phyloP scores from a whole-genome alignment of 192 early-diverging fungal genomes.

The Pecoramyces ruminantium region DNA sequence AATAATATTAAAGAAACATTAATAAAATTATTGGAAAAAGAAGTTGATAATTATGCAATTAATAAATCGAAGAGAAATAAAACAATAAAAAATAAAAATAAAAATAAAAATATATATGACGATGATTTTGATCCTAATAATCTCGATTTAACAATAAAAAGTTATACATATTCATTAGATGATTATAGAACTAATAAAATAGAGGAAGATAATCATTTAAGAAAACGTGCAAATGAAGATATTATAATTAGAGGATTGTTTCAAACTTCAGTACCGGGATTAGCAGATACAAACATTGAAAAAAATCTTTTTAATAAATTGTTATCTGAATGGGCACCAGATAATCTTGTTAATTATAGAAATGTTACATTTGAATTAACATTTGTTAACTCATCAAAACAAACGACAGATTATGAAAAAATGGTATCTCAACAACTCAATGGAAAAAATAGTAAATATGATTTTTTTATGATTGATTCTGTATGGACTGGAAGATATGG shows the following conservation, averaged over 20 bases:
- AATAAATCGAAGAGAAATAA: too few species aligned
- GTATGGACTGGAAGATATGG: background rate
- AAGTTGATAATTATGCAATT: background rate
- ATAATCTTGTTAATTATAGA: background rate
- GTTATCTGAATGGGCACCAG: background rate
- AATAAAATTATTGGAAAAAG: background rate
- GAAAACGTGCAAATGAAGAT: background rate
- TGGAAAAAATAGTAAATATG: background rate
- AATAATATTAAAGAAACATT: background rate
- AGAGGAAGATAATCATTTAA: background rate
- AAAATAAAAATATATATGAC: background rate
- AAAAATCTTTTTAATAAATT: background rate
- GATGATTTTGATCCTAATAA: background rate
- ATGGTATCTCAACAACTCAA: background rate
- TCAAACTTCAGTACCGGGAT: background rate
- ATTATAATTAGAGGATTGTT: background rate
- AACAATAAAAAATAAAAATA: too few species aligned
- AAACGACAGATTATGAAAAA: background rate
- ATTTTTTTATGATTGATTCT: background rate
- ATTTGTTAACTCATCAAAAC: background rate
- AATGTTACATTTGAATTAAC: background rate
- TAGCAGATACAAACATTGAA: background rate
- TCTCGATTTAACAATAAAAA: background rate
- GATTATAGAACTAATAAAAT: background rate
- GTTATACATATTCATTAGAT: background rate